phyloP scores from a whole-genome alignment of 2,329 filamentous ascomycete genomes.

The Coniochaeta hoffmannii region DNA sequence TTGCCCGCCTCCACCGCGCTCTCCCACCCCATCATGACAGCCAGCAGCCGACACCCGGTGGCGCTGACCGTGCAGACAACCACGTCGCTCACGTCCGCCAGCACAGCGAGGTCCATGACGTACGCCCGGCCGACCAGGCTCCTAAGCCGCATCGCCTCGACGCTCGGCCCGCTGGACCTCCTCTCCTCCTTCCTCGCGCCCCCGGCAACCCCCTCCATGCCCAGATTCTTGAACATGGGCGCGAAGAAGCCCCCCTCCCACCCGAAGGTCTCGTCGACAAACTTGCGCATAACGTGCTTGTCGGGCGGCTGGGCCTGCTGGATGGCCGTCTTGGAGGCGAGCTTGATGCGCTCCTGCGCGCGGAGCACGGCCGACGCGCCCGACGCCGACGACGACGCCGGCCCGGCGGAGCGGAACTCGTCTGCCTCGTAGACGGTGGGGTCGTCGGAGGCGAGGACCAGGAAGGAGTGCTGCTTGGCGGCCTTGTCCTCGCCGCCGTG shows the following conservation, averaged over 20 bases:
- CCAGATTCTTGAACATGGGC: slow-evolving; percentile 74
- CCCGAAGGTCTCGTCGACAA: slow-evolving; percentile 68
- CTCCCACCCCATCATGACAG: slow-evolving; percentile 85
- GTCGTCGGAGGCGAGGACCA: slow-evolving; percentile 73
- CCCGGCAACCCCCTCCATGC: slow-evolving; percentile 25
- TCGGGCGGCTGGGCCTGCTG: slow-evolving; percentile 29
- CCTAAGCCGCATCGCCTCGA: slow-evolving; percentile 57
- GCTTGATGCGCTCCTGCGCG: slow-evolving; percentile 69
- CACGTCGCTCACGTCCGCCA: slow-evolving; percentile 59
- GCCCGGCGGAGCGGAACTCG: slow-evolving; percentile 47
- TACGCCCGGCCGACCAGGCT: slow-evolving; percentile 75
- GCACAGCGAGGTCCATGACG: slow-evolving; percentile 69
- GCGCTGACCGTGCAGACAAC: slow-evolving; percentile 73
- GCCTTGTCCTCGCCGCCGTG: slow-evolving; percentile 25
- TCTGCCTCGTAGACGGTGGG: slow-evolving; percentile 62
- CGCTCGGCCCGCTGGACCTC: slow-evolving; percentile 25
- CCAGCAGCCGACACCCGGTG: slow-evolving; percentile 65
- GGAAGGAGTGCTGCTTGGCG: slow-evolving; percentile 35
- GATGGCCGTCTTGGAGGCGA: slow-evolving; percentile 56
- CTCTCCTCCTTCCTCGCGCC: slow-evolving; percentile 17
- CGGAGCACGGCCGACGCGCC: slow-evolving; percentile 32
- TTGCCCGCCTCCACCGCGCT: slow-evolving; percentile 48
- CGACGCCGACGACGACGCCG: too few relatives aligned
- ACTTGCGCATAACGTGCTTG: slow-evolving; percentile 49
- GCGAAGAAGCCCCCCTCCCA: slow-evolving; percentile 87